Percentiles rank a stretch among this genome's conserved stretches.
Conservation (phyloP, 2,329 filamentous ascomycete genomes). For the Aspergillus novofumigatus region DNA sequence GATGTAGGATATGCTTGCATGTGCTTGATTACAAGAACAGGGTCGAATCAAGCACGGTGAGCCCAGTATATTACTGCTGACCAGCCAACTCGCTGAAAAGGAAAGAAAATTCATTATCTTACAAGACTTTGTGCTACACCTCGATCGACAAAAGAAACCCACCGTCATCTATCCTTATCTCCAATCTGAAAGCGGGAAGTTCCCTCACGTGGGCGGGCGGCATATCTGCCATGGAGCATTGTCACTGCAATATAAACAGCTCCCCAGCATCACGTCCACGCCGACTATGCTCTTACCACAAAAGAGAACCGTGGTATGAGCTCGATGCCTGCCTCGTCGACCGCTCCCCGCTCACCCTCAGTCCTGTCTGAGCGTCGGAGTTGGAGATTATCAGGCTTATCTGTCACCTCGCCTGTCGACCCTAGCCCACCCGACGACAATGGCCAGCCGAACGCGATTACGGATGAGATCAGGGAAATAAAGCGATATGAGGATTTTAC, state of each 20-base stretch:
- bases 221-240: slow-evolving; percentile 5
- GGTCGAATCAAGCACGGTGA: background rate
- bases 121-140: background rate
- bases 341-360: slow-evolving; percentile 27
- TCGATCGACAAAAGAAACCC: background rate
- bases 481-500: slow-evolving; percentile 99
- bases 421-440: slow-evolving; percentile 57
- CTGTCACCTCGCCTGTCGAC: slow-evolving; percentile 47
- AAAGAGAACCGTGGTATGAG: slow-evolving; percentile 38
- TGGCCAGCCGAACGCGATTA: slow-evolving; percentile 63
- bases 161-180: background rate
- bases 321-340: slow-evolving; percentile 32
- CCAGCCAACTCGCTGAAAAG: background rate
- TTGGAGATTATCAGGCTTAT: slow-evolving; percentile 50
- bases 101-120: background rate
- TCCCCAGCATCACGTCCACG: slow-evolving; percentile 6
- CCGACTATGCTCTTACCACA: slow-evolving; percentile 26
- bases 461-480: slow-evolving; percentile 95
- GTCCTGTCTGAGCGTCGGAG: slow-evolving; percentile 30
- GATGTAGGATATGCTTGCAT: background rate
- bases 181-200: background rate
- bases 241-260: slow-evolving; percentile 1
- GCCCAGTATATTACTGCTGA: background rate
- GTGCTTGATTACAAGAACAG: background rate
- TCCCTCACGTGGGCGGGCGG: slow-evolving; percentile 13